Base-by-base conservation (phyloP, 2,329 filamentous ascomycete genomes). In the Exophiala alcalophila region DNA sequence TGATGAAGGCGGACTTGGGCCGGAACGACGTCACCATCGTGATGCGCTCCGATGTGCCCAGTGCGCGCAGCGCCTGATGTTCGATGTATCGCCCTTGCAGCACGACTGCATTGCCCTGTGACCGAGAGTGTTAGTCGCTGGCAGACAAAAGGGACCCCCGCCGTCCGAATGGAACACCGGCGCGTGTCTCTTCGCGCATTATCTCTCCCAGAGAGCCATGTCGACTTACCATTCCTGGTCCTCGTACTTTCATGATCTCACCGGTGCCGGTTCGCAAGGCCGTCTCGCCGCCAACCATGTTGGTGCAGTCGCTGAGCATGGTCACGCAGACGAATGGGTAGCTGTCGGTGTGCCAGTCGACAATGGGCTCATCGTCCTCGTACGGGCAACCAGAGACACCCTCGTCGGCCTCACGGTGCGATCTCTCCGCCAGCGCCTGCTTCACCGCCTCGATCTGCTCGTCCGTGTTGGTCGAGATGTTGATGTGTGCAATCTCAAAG, bases 61-160 rank as follows among this genome's bases (percentile, higher is more conserved):
- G 62, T 7, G 79, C 76, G 9, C 72, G 73, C 12, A 82, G 68
- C 1, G 80, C 81, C 46, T 77, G 72, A 58, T 84, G 81, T 50
- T 78, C 73, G 47, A 84, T 80, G 62, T 84, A 83, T 15, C 80
- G 71, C 11, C 81, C 81, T 59, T 84, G 81, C 80, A 84, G 66
- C n/a, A 84, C 69, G 1, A 83, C 76, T 3, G 77, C 79, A 36
- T 71, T 77, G 11, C 78, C 80, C 77, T 81, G 21, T n/a, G 8
- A 23, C 15, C n/a, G 20, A 14, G n/a, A n/a, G n/a, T n/a, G n/a
- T n/a, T n/a, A n/a, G n/a, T n/a, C n/a, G n/a, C n/a, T n/a, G n/a
- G n/a, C n/a, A n/a, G n/a, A n/a, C n/a, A n/a, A n/a, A n/a, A n/a
- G n/a, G n/a, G n/a, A n/a, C n/a, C n/a, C n/a, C n/a, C n/a, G n/a